Base-by-base conservation (phyloP, 345 rosid species). In the Balakata baccata region DNA sequence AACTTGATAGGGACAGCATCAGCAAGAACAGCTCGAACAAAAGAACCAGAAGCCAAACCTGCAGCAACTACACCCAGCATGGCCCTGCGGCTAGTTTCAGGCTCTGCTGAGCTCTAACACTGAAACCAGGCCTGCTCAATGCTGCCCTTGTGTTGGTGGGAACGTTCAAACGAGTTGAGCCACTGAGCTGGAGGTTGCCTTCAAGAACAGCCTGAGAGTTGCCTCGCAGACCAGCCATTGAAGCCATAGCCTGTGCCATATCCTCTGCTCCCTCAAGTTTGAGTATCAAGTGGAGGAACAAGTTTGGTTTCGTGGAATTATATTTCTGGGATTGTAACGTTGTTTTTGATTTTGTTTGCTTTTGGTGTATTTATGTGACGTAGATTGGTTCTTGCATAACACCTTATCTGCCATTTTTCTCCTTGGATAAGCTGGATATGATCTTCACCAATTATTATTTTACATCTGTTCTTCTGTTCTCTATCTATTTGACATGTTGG, bases 191-290 rank as follows among this genome's bases (percentile, higher is more conserved):
- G 71, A 84, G 81, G 82, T 87, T 90, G 22, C 93, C 89, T 76
- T 90, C 98, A 7, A 86, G 85, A 22, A 86, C 87, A 8, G 89
- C 90, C 49, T 85, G 90, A 45, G 96, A 87, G 46, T 89, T 76
- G 78, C 89, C 91, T 78, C 85, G 87, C 66, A 92, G 73, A 73
- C 96, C 87, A 60, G 87, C 83, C 92, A 89, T 84, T 4, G 95
- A 92, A 69, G 97, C 92, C 89, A 92, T 82, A 65, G 89, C 81
- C 14, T 86, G 88, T 66, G 92, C 89, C 94, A 90, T 86, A 58
- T 64, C 66, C 9, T 34, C 2, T 50, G 20, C 51, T 70, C 23
- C 57, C 17, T 12, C 29, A 10, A 29, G 34, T 29, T 29, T 29
- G 34, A 29, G 34, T 29, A 20, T 22, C 58, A 68, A 59, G 54